Evolutionary conservation across 1,284 basidiomycete genomes (phyloP).

Genomic region (Microbotryum intermedium): DNA sequence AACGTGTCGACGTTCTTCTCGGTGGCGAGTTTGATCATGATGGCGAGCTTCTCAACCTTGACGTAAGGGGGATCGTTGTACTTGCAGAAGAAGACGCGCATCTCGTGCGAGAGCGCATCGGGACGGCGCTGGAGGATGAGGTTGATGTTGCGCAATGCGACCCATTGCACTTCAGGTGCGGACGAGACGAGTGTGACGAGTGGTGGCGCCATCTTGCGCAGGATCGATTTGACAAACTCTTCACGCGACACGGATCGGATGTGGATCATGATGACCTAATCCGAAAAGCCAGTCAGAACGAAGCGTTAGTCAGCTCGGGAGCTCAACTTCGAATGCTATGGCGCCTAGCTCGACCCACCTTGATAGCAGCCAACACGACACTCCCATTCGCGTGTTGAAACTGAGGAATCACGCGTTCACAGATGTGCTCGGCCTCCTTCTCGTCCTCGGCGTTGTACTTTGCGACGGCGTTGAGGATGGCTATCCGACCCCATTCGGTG

Average conservation of each 20-base stretch:
- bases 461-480: slow-evolving; percentile 76
- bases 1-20: slow-evolving; percentile 91
- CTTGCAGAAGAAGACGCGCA: slow-evolving; percentile 99
- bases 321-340: background rate
- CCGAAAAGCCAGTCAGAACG: background rate
- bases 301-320: background rate
- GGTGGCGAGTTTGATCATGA: slow-evolving; percentile 89
- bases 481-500: slow-evolving; percentile 96
- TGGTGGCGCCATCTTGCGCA: slow-evolving; percentile 96
- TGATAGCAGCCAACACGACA: slow-evolving; percentile 89
- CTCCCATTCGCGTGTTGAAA: slow-evolving; percentile 95
- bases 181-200: slow-evolving; percentile 57
- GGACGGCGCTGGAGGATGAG: slow-evolving; percentile 86
- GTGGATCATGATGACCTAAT: slow-evolving; percentile 91
- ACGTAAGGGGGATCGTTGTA: slow-evolving; percentile 99
- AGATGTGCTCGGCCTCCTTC: slow-evolving; percentile 96
- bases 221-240: slow-evolving; percentile 75
- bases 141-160: slow-evolving; percentile 92
- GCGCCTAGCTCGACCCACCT: slow-evolving; percentile 47
- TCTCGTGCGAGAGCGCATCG: slow-evolving; percentile 83
- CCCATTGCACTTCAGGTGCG: slow-evolving; percentile 77
- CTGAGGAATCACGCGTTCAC: slow-evolving; percentile 94
- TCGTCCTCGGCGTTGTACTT: slow-evolving; percentile 76
- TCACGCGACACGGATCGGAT: slow-evolving; percentile 74
- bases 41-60: slow-evolving; percentile 95